Base-by-base conservation (phyloP, 2,329 filamentous ascomycete species). In the Graphilbum fragrans region DNA sequence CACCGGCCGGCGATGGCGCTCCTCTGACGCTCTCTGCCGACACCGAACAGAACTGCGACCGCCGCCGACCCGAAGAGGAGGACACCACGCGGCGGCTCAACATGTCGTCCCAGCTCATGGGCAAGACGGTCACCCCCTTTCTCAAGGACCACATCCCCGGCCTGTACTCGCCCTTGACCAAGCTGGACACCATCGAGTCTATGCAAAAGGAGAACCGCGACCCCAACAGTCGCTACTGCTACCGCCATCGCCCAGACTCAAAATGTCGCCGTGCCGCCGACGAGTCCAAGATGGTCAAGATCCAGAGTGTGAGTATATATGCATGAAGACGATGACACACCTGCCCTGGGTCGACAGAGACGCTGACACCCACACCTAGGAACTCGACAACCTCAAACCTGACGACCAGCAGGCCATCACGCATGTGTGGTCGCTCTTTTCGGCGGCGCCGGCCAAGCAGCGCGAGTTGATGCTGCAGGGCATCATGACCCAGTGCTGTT, bases 341-440 rank as follows among this genome's bases (percentile, higher is more conserved):
- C n/a, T n/a, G n/a, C n/a, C n/a, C n/a, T n/a, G n/a, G n/a, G n/a
- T n/a, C n/a, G n/a, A n/a, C n/a, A n/a, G n/a, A n/a, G n/a, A n/a
- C n/a, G n/a, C 29, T 31, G 29, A 31, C 29, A 31, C 6, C 5
- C 23, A 27, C 21, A 12, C 10, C n/a, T 47, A 88, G 80, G 83
- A 92, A 60, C 76, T 96, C 40, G 83, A 90, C 52, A 79, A 74
- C 37, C 73, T 95, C 27, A 82, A 87, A 5, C 75, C 82, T 47
- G 79, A 76, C 49, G 92, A 98, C 58, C 87, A 94, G 62, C 86
- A 95, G 62, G 88, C 85, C 55, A 95, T 98, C 53, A 86, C 88
- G 27, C 90, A 95, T 55, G 88, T 96, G 42, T 98, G 92, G 92
- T 94, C 90, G 0, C 71, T 96, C 37, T 98, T 98, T 66, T 96